Percentiles rank a stretch among this genome's conserved stretches.
Conservation (phyloP, 2,329 filamentous ascomycete genomes). For the Westerdykella aurantiaca region DNA sequence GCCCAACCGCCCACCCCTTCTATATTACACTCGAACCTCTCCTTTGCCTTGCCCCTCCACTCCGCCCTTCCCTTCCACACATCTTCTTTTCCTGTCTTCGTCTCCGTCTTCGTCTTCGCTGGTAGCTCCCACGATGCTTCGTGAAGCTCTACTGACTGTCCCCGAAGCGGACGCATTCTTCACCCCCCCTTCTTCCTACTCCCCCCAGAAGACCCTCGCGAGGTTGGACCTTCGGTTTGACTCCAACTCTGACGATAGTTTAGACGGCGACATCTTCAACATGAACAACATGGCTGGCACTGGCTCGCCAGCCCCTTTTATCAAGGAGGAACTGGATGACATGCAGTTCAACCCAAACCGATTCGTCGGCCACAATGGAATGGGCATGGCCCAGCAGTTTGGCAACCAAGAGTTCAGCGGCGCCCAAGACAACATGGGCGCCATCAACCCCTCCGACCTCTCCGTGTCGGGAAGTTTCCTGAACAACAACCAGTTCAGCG, state of each 20-base stretch:
- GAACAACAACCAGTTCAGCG: conserved; percentile 54
- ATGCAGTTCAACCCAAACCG: conserved; percentile 49
- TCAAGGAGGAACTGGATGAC: conserved; percentile 64
- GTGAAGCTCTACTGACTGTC: conserved; percentile 32
- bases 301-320: conserved; percentile 54
- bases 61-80: conserved; percentile 2
- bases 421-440: conserved; percentile 31
- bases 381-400: conserved; percentile 48
- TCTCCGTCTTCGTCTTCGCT: too few relatives aligned
- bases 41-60: conserved; percentile 2
- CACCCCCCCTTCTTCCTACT: conserved; percentile 39
- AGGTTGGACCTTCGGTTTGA: conserved; percentile 36
- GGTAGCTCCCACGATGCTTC: conserved; percentile 24
- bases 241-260: conserved; percentile 37
- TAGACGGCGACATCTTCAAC: conserved; percentile 40
- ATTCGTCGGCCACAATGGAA: conserved; percentile 47
- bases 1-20: conserved; percentile 7
- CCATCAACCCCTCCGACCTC: conserved; percentile 79
- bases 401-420: conserved; percentile 46
- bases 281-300: conserved; percentile 48
- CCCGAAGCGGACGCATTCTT: conserved; percentile 40
- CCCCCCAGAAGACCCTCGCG: conserved; percentile 34
- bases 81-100: conserved; percentile 5
- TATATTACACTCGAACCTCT: conserved; percentile 20
- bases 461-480: conserved; percentile 59